These are phyloP conservation scores for Schizophyllum commune DNA, from an alignment of 1,284 basidiomycete genomes.

Conservation along the genomic window DNA sequence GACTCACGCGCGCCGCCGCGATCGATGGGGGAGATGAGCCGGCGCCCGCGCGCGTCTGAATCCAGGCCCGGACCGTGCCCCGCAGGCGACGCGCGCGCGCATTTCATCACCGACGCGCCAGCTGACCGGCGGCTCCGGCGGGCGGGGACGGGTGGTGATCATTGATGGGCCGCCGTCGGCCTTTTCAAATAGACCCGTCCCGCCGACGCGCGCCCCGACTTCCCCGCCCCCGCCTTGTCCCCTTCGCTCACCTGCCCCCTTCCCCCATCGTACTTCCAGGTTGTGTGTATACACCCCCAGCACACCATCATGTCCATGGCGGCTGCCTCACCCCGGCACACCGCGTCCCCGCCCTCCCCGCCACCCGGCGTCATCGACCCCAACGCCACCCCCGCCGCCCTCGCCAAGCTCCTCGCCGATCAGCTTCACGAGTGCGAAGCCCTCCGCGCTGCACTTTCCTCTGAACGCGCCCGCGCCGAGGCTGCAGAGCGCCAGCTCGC, in stretches of 20 bases:
- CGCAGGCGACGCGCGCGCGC: neutral
- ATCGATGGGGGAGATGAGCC: neutral
- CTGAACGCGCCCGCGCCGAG: conserved; percentile 36
- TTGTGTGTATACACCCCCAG: neutral
- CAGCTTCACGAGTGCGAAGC: conserved; percentile 43
- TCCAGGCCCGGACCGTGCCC: too few species aligned
- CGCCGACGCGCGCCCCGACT: neutral
- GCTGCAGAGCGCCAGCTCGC: conserved; percentile 43
- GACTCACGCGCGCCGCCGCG: too few species aligned
- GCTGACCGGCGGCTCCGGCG: neutral
- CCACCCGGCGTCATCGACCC: neutral
- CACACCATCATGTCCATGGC: neutral
- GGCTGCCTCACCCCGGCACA: neutral
- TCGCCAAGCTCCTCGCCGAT: conserved; percentile 47
- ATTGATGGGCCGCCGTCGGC: neutral
- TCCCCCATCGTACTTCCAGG: neutral
- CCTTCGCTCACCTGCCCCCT: neutral
- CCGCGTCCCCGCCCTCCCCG: neutral
- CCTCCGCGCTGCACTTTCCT: conserved; percentile 41
- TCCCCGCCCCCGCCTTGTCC: neutral
- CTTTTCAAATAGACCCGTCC: neutral
- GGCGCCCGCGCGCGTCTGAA: too few species aligned
- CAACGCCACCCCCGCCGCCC: conserved; percentile 27
- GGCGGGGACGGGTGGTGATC: too few species aligned
- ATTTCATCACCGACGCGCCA: neutral